Percentiles rank a stretch among this genome's conserved stretches.
These are phyloP conservation scores for Epithemia pelagica DNA, from an alignment of 108 stramenopile species.

Conservation along the genomic window DNA sequence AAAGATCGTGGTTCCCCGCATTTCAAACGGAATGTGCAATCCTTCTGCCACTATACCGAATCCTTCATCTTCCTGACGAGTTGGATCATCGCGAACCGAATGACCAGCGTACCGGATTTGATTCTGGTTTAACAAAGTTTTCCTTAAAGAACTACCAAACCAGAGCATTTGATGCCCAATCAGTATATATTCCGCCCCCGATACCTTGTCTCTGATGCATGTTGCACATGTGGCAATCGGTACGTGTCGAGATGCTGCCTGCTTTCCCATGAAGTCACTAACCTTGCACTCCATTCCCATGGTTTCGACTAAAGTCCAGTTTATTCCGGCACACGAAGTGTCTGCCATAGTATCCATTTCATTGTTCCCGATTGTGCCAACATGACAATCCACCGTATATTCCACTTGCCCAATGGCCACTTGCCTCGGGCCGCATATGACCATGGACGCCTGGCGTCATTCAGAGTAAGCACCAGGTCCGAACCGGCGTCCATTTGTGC, in stretches of 20 bases:
- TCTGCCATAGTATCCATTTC: slow-evolving; percentile 4
- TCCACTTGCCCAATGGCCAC: neutral
- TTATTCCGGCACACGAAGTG: neutral
- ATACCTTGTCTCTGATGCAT: slow-evolving; percentile 12
- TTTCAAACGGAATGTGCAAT: neutral
- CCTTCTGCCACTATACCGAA: neutral
- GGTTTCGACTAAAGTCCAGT: neutral
- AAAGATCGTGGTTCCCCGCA: neutral
- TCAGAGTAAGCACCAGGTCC: neutral
- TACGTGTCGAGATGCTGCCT: neutral
- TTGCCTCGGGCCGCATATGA: neutral
- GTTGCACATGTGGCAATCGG: slow-evolving; percentile 27
- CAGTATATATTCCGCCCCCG: slow-evolving; percentile 18
- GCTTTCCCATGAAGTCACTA: neutral
- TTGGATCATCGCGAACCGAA: neutral
- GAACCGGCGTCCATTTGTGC: neutral
- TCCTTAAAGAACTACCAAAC: slow-evolving; percentile 15
- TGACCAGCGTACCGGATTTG: slow-evolving; percentile 24
- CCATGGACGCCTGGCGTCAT: neutral
- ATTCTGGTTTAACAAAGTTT: slow-evolving; percentile 27
- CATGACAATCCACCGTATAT: neutral
- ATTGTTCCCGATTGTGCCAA: neutral
- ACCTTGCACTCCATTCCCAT: neutral
- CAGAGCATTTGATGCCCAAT: slow-evolving; percentile 17
- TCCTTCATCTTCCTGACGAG: neutral